phyloP scores from a whole-genome alignment of 2,329 filamentous ascomycete genomes.

The Incumbomyces lentus region DNA sequence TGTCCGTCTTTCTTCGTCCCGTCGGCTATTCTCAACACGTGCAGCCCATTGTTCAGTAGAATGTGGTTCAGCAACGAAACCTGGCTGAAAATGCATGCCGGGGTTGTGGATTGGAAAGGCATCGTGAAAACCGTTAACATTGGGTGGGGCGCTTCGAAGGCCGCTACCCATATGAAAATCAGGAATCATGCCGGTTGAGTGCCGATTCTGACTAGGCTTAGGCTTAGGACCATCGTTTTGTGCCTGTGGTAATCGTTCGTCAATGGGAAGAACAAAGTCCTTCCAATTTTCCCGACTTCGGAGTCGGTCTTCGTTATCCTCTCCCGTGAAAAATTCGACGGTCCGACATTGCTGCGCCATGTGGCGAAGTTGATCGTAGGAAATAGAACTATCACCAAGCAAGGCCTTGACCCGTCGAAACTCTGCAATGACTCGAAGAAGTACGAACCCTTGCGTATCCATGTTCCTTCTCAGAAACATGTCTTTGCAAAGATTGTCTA shows the following conservation, averaged over 20 bases:
- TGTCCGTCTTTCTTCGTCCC: neutral
- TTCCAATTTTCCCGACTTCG: conserved; percentile 68
- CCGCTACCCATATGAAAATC: conserved; percentile 27
- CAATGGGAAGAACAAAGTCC: conserved; percentile 63
- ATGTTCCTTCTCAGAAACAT: conserved; percentile 78
- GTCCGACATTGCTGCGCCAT: conserved; percentile 62
- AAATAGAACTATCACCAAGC: conserved; percentile 46
- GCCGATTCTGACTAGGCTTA: neutral
- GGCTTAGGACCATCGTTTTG: conserved; percentile 58
- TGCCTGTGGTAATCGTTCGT: conserved; percentile 61
- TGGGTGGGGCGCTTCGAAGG: conserved; percentile 24
- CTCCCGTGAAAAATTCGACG: conserved; percentile 64
- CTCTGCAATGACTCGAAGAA: conserved; percentile 63
- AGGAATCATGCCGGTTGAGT: neutral
- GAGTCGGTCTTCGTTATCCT: conserved; percentile 69
- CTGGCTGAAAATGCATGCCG: neutral
- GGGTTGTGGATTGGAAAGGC: conserved; percentile 1
- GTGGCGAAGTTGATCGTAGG: conserved; percentile 57
- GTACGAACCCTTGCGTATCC: conserved; percentile 90
- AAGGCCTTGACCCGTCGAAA: conserved; percentile 77
- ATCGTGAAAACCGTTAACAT: conserved; percentile 21
- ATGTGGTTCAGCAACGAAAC: neutral
- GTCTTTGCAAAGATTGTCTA: conserved; percentile 92
- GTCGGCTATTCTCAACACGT: neutral
- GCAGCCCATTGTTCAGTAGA: conserved; percentile 6